Conservation (phyloP, 2,329 filamentous ascomycete genomes). For the Exophiala oligosperma region DNA sequence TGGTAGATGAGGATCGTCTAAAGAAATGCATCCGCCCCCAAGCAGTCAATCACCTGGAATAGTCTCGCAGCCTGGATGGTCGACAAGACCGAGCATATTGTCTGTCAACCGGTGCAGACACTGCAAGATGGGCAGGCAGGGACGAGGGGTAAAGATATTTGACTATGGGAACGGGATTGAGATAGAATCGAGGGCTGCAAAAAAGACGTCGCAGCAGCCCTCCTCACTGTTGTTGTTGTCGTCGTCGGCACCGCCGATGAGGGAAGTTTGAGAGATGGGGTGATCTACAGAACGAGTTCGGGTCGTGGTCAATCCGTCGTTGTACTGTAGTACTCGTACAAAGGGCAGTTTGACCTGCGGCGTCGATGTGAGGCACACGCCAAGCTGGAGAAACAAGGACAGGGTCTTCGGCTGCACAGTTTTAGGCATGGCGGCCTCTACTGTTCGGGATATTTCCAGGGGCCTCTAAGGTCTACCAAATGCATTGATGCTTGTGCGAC, state of each 20-base stretch:
- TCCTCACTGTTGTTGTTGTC: neutral
- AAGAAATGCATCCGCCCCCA: neutral
- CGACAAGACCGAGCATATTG: slow-evolving; percentile 21
- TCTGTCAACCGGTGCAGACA: slow-evolving; percentile 14
- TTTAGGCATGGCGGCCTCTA: too few relatives aligned
- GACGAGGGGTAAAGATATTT: slow-evolving; percentile 2
- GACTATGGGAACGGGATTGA: neutral
- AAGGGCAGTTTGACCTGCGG: neutral
- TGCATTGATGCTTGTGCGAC: too few relatives aligned
- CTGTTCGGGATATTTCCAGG: too few relatives aligned
- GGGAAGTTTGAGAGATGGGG: neutral
- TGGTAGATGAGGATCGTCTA: neutral
- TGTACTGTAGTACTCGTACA: too few relatives aligned
- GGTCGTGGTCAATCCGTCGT: neutral
- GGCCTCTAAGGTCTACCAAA: too few relatives aligned
- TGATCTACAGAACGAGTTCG: neutral
- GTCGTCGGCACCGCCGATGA: neutral
- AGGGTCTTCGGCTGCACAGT: neutral
- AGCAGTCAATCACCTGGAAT: slow-evolving; percentile 25
- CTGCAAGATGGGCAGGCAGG: slow-evolving; percentile 2
- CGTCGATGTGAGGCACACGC: neutral
- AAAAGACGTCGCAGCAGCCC: neutral
- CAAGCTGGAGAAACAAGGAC: slow-evolving; percentile 1
- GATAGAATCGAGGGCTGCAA: slow-evolving; percentile 1
- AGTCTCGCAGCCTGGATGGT: slow-evolving; percentile 18